Conservation (phyloP, 805 yeast genomes). For the Candida silvicultrix region DNA sequence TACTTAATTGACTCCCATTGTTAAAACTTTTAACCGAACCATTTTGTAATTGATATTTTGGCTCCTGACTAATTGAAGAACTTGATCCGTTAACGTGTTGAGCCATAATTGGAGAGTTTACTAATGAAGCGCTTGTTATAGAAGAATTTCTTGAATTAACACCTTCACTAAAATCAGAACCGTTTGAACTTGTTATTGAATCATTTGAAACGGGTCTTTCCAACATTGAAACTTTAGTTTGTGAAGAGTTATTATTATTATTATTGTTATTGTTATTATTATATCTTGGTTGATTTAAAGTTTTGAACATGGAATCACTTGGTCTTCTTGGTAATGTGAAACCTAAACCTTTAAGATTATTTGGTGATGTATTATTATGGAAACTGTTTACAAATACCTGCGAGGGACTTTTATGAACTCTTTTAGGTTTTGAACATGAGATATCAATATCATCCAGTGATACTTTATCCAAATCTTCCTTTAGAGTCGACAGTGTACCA, state of each 20-base stretch:
- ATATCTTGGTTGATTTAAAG: constrained; percentile 1
- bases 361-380: not conserved
- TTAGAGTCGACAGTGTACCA: not conserved
- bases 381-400: not conserved
- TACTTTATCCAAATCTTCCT: not conserved
- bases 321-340: constrained; percentile 17
- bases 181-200: constrained; percentile 16
- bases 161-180: constrained; percentile 15
- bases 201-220: constrained; percentile 25
- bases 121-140: constrained; percentile 18
- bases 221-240: constrained; percentile 9
- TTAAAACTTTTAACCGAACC: not conserved
- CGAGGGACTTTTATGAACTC: not conserved
- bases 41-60: not conserved
- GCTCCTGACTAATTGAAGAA: not conserved
- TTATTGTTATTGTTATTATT: not conserved
- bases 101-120: constrained; percentile 11
- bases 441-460: constrained; percentile 2
- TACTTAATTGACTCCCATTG: not conserved
- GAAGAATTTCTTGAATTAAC: constrained; percentile 21
- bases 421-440: not conserved
- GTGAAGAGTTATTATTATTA: not conserved
- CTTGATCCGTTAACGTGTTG: not conserved
- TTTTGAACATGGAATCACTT: constrained; percentile 16
- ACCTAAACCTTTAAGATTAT: constrained; percentile 15